Evolutionary conservation across 1,284 basidiomycete species (phyloP).

Genomic region (Cerrena zonata): DNA sequence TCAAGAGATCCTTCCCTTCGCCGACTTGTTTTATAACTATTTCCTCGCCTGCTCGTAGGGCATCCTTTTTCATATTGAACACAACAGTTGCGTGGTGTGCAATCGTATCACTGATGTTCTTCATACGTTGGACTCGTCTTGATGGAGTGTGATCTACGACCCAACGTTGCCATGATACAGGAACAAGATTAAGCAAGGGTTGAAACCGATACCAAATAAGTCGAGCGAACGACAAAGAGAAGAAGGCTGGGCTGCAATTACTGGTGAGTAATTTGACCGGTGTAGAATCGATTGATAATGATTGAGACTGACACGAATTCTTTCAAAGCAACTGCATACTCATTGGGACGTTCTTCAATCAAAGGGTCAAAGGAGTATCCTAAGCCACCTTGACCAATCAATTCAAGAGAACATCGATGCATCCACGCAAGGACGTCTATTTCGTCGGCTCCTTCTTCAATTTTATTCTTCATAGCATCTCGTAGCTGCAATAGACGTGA

Average conservation of each 20-base stretch:
- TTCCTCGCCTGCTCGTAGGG: conserved; percentile 16
- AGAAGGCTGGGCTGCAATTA: neutral
- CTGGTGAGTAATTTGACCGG: neutral
- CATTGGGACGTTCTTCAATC: conserved; percentile 18
- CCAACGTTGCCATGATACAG: conserved; percentile 13
- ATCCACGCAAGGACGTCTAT: conserved; percentile 33
- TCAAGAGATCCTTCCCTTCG: conserved; percentile 41
- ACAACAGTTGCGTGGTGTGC: conserved; percentile 31
- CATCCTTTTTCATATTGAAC: conserved; percentile 28
- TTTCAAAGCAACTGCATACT: conserved; percentile 22
- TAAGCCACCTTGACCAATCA: conserved; percentile 34
- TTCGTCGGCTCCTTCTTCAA: conserved; percentile 17
- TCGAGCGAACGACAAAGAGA: conserved; percentile 27
- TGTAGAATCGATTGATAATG: neutral
- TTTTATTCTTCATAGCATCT: conserved; percentile 16
- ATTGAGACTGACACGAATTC: conserved; percentile 15
- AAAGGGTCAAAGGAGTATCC: conserved; percentile 35
- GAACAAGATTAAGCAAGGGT: conserved; percentile 26
- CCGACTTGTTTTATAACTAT: conserved; percentile 25
- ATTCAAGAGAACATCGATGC: conserved; percentile 33
- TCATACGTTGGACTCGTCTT: conserved; percentile 26
- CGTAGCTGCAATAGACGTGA: conserved; percentile 14
- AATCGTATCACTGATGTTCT: conserved; percentile 31
- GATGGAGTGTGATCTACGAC: conserved; percentile 27
- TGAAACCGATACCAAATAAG: conserved; percentile 14